Evolutionary conservation across 2,329 filamentous ascomycete genomes (phyloP).

Genomic region (Curvularia eragrostidis): DNA sequence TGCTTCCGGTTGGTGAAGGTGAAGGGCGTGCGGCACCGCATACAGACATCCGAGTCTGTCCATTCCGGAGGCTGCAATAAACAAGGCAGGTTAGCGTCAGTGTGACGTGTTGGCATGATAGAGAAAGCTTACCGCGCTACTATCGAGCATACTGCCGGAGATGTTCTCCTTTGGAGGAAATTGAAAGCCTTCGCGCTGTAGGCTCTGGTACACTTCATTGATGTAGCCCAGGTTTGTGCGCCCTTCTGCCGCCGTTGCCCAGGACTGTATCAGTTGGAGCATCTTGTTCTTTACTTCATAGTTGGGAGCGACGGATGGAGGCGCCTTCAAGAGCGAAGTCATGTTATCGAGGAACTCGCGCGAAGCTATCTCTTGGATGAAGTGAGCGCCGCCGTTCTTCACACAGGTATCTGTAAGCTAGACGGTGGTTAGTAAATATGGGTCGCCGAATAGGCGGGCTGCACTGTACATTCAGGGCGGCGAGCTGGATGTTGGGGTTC

Average conservation of each 20-base stretch:
- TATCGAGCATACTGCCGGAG: constrained; percentile 97
- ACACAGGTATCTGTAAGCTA: constrained; percentile 97
- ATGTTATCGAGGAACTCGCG: constrained; percentile 99
- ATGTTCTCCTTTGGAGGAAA: constrained; percentile 89
- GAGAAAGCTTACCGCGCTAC: constrained; percentile 75
- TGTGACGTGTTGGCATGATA: neutral
- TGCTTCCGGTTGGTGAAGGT: constrained; percentile 99
- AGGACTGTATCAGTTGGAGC: constrained; percentile 89
- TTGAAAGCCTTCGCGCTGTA: constrained; percentile 84
- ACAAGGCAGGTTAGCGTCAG: constrained; percentile 6
- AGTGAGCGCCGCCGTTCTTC: constrained; percentile 96
- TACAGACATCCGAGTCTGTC: constrained; percentile 97
- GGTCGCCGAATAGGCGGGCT: neutral
- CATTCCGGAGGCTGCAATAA: constrained; percentile 82
- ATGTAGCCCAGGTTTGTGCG: constrained; percentile 85
- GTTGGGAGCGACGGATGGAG: constrained; percentile 76
- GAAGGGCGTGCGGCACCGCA: constrained; percentile 94
- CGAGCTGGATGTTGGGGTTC: constrained; percentile 96
- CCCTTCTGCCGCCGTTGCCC: constrained; percentile 88
- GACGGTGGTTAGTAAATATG: constrained; percentile 18
- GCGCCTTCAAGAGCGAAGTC: constrained; percentile 84
- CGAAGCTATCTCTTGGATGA: constrained; percentile 92
- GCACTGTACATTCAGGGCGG: constrained; percentile 80
- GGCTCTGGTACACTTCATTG: constrained; percentile 79
- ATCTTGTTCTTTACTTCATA: constrained; percentile 88